Evolutionary conservation across 1,284 basidiomycete genomes (phyloP).

Genomic region (Leccinum fuscescens): DNA sequence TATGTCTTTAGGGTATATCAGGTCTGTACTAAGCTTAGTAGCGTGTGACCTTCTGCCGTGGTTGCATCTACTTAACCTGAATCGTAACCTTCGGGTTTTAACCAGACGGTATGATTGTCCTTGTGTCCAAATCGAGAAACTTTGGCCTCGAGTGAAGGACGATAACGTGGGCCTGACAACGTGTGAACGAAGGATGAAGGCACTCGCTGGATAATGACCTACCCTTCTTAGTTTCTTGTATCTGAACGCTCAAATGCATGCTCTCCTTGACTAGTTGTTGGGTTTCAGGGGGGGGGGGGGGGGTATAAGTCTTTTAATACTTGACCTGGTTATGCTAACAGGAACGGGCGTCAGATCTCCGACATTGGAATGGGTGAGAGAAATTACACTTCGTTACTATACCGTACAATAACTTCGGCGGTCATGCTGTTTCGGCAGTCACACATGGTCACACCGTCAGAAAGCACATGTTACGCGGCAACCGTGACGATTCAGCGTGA

Average conservation of each 20-base stretch:
- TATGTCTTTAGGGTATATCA: conserved; percentile 89
- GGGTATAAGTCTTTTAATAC: conserved; percentile 78
- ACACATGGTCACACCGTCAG: no score
- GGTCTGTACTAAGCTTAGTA: conserved; percentile 40
- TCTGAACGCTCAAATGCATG: conserved; percentile 76
- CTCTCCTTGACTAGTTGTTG: conserved; percentile 74
- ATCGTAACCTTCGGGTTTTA: conserved; percentile 89
- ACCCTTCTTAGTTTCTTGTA: conserved; percentile 86
- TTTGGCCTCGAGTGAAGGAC: conserved; percentile 88
- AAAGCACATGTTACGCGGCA: no score
- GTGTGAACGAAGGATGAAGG: neutral
- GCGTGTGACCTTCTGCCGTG: neutral
- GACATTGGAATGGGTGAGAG: neutral
- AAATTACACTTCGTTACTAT: conserved; percentile 42
- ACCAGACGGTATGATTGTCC: conserved; percentile 74
- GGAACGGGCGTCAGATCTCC: conserved; percentile 1
- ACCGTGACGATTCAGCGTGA: no score
- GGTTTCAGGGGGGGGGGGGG: conserved; percentile 49
- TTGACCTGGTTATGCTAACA: conserved; percentile 65
- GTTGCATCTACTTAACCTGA: conserved; percentile 48
- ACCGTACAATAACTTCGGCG: no score
- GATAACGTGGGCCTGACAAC: conserved; percentile 79
- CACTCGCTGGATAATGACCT: neutral
- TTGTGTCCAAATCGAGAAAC: conserved; percentile 78
- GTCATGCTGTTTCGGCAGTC: no score